Evolutionary conservation across 1,284 basidiomycete species (phyloP).

Genomic region (Neotropicomus parvogracilis): DNA sequence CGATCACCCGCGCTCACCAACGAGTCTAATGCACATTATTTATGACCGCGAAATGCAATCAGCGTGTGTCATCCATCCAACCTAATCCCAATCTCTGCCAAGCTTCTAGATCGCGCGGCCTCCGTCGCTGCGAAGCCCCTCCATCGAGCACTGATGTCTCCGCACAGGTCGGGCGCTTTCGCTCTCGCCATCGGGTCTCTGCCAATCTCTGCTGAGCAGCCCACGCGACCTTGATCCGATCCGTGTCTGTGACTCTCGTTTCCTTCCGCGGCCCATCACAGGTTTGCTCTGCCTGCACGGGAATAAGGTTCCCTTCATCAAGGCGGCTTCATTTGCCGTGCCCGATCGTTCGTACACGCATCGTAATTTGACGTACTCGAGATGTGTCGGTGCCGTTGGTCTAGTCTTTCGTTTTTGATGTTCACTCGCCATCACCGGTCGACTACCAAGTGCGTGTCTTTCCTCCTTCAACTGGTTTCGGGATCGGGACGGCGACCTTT

Average conservation of each 20-base stretch:
- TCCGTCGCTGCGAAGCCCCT: constrained; percentile 13
- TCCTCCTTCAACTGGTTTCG: constrained; percentile 3
- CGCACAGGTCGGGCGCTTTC: constrained; percentile 16
- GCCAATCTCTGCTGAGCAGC: background rate
- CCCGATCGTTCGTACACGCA: constrained; percentile 11
- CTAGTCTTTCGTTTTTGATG: constrained; percentile 20
- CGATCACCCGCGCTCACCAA: constrained; percentile 9
- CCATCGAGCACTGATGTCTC: constrained; percentile 15
- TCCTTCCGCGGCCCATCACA: constrained; percentile 7
- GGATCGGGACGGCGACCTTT: constrained; percentile 24
- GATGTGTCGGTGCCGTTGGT: constrained; percentile 27
- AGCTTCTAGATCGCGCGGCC: constrained; percentile 24
- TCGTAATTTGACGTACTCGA: constrained; percentile 29
- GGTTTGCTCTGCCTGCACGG: constrained; percentile 12
- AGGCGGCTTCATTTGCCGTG: constrained; percentile 23
- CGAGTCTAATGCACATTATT: constrained; percentile 12
- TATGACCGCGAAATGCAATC: constrained; percentile 23
- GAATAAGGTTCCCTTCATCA: constrained; percentile 28
- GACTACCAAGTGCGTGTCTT: background rate
- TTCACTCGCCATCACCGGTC: constrained; percentile 28
- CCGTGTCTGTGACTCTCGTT: too few species aligned
- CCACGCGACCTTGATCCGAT: constrained; percentile 3
- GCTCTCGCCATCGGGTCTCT: too few species aligned
- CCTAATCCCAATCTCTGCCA: constrained; percentile 24
- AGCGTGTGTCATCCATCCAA: constrained; percentile 15